phyloP scores from a whole-genome alignment of 352 stramenopile genomes.

The Globisporangium uncinulatum region DNA sequence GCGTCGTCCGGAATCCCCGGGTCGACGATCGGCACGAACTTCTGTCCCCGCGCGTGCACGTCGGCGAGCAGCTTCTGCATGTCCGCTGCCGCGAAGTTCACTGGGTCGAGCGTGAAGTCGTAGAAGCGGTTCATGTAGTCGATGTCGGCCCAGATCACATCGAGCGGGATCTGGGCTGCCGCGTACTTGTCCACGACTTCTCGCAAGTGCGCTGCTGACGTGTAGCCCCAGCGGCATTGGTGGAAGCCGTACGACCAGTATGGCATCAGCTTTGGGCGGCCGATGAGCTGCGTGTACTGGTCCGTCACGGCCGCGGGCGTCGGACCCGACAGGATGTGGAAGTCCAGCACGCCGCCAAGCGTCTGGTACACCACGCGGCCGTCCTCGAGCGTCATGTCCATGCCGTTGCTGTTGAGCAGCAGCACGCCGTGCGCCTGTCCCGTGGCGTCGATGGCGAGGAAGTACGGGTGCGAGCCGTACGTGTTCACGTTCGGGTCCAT shows the following conservation, averaged over 20 bases:
- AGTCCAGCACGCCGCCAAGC: slow-evolving; percentile 48
- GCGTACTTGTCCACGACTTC: slow-evolving; percentile 31
- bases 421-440: slow-evolving; percentile 41
- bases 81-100: slow-evolving; percentile 30
- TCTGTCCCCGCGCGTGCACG: slow-evolving; percentile 46
- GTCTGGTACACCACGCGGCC: slow-evolving; percentile 35
- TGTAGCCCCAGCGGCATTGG: slow-evolving; percentile 46
- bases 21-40: slow-evolving; percentile 81
- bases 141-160: slow-evolving; percentile 54
- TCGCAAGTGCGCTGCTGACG: slow-evolving; percentile 14
- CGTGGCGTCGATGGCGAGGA: slow-evolving; percentile 28
- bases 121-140: slow-evolving; percentile 47
- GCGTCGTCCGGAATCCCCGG: slow-evolving; percentile 63
- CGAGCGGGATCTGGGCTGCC: slow-evolving; percentile 32
- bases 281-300: slow-evolving; percentile 52
- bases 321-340: slow-evolving; percentile 44
- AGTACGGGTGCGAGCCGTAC: slow-evolving; percentile 55
- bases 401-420: slow-evolving; percentile 52
- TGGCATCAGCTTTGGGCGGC: slow-evolving; percentile 38
- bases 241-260: slow-evolving; percentile 70
- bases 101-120: slow-evolving; percentile 52
- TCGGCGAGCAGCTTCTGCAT: slow-evolving; percentile 35
- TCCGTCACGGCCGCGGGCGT: slow-evolving; percentile 30
- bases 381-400: slow-evolving; percentile 45
- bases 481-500: slow-evolving; percentile 37